phyloP scores from a whole-genome alignment of 2,329 filamentous ascomycete species.

The Xenoacremonium recifei region DNA sequence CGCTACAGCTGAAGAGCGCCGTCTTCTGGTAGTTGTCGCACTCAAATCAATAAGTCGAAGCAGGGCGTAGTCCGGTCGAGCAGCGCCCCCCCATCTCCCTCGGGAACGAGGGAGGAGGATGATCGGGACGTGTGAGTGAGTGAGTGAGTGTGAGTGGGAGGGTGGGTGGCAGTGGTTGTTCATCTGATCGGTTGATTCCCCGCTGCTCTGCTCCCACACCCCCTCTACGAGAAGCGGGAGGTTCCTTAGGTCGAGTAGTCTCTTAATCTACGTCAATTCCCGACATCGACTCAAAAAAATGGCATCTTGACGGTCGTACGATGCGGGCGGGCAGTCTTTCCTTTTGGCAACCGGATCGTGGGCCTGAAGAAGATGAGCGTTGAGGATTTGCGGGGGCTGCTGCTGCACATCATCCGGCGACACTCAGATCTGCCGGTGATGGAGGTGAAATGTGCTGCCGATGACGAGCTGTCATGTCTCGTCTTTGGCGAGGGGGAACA shows the following conservation, averaged over 20 bases:
- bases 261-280: slow-evolving; percentile 12
- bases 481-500: not conserved
- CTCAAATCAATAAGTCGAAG: no score
- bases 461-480: not conserved
- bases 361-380: not conserved
- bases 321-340: slow-evolving; percentile 8
- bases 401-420: not conserved
- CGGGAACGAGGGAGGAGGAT: not conserved
- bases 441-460: not conserved
- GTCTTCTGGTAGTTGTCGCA: no score
- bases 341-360: slow-evolving; percentile 2
- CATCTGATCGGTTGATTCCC: slow-evolving; percentile 11
- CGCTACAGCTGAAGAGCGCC: no score
- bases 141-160: not conserved
- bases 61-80: no score
- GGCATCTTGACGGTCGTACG: slow-evolving; percentile 13
- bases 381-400: no score
- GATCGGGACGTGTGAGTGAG: not conserved
- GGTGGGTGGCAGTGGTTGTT: slow-evolving; percentile 8
- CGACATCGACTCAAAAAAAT: slow-evolving; percentile 4
- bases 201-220: slow-evolving; percentile 5
- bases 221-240: slow-evolving; percentile 4
- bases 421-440: not conserved
- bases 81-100: no score
- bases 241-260: no score